A percentile compares a stretch with the other conserved stretches of the same genome.
phyloP scores from a whole-genome alignment of 1,284 basidiomycete species.

The Thelephora terrestris region DNA sequence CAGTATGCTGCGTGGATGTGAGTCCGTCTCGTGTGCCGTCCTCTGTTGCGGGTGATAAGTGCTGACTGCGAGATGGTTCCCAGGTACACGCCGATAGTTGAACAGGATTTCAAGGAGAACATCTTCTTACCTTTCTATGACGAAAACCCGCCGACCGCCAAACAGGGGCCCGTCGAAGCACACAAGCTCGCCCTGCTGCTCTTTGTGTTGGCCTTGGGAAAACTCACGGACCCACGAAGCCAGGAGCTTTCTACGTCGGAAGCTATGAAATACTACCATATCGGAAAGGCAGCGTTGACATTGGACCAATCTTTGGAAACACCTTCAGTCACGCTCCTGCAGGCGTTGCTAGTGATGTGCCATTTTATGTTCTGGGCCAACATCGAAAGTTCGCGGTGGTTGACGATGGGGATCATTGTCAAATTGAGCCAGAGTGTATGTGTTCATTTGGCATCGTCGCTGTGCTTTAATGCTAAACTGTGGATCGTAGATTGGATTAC shows the following conservation, averaged over 20 bases:
- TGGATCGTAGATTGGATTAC: constrained; percentile 45
- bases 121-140: constrained; percentile 47
- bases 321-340: constrained; percentile 49
- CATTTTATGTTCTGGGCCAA: constrained; percentile 63
- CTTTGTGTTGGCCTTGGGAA: constrained; percentile 25
- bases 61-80: neutral
- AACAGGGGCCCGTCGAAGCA: constrained; percentile 34
- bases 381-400: constrained; percentile 57
- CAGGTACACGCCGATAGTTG: constrained; percentile 54
- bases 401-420: constrained; percentile 55
- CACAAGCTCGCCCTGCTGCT: constrained; percentile 32
- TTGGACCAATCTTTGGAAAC: constrained; percentile 54
- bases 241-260: constrained; percentile 36
- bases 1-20: constrained; percentile 62
- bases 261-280: constrained; percentile 46
- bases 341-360: constrained; percentile 60
- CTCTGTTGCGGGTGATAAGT: constrained; percentile 1
- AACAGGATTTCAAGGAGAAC: constrained; percentile 40
- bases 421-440: constrained; percentile 61
- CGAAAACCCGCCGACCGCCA: constrained; percentile 22
- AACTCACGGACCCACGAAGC: constrained; percentile 32
- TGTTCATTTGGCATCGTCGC: constrained; percentile 12
- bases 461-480: constrained; percentile 1
- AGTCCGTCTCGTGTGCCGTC: constrained; percentile 19
- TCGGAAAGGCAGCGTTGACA: constrained; percentile 47